Conservation (phyloP, 2,329 filamentous ascomycete species). For the Calycina herbarum region DNA sequence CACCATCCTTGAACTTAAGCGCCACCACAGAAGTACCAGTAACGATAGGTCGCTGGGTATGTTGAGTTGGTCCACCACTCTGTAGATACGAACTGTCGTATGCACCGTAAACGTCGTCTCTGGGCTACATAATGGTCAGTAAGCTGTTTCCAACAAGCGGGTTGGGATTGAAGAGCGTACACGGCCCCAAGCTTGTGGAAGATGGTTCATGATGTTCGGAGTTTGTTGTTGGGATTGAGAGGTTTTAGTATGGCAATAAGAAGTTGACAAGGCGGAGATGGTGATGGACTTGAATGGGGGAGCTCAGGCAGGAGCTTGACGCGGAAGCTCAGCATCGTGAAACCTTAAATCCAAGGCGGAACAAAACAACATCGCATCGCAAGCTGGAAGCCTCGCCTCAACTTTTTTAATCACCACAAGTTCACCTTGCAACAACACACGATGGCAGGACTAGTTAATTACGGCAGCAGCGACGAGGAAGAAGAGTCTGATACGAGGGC, state of each 20-base stretch:
- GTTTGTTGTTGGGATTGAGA: not conserved
- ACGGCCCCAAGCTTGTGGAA: slow-evolving; percentile 71
- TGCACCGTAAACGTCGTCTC: slow-evolving; percentile 93
- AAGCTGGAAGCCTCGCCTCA: not conserved
- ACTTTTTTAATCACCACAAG: not conserved
- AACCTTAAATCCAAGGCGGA: slow-evolving; percentile 19
- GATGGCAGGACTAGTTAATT: slow-evolving; percentile 41
- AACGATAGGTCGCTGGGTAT: slow-evolving; percentile 90
- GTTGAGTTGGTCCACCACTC: slow-evolving; percentile 69
- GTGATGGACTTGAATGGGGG: slow-evolving; percentile 7
- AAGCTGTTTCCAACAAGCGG: slow-evolving; percentile 16
- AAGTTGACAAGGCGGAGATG: slow-evolving; percentile 14
- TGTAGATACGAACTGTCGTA: slow-evolving; percentile 89
- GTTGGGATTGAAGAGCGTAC: slow-evolving; percentile 47
- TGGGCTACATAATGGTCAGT: slow-evolving; percentile 64
- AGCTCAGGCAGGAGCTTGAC: slow-evolving; percentile 28
- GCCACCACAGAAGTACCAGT: slow-evolving; percentile 95
- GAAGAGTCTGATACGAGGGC: slow-evolving; percentile 28
- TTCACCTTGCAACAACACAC: slow-evolving; percentile 9
- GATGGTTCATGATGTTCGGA: slow-evolving; percentile 62
- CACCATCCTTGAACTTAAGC: slow-evolving; percentile 93
- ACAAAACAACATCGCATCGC: slow-evolving; percentile 3
- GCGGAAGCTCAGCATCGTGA: slow-evolving; percentile 20
- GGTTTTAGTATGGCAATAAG: not conserved
- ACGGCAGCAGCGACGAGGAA: slow-evolving; percentile 43